Evolutionary conservation across 768 basidiomycete species (phyloP).

Genomic region (Agrocybe praecox): DNA sequence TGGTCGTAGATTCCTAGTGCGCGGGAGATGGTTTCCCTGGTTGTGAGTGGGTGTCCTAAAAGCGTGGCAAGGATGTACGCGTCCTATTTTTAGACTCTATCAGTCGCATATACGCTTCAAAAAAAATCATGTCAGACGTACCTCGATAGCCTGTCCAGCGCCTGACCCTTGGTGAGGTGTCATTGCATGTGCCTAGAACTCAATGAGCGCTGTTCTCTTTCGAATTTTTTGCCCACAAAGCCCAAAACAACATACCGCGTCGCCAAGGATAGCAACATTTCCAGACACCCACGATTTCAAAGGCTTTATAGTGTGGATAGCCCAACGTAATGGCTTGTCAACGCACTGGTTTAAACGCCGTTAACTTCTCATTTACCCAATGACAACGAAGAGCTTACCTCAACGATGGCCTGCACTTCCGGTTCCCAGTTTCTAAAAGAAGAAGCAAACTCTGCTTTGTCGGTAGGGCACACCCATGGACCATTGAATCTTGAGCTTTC

Average conservation of each 20-base stretch:
- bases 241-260: slow-evolving; percentile 43
- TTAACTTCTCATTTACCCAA: background rate
- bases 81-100: slow-evolving; percentile 39
- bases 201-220: slow-evolving; percentile 4
- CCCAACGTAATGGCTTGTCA: slow-evolving; percentile 59
- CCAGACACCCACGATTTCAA: slow-evolving; percentile 54
- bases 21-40: slow-evolving; percentile 37
- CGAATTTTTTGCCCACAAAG: no score
- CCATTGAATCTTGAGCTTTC: slow-evolving; percentile 51
- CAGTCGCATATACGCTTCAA: background rate
- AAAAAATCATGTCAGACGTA: slow-evolving; percentile 30
- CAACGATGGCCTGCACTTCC: slow-evolving; percentile 57
- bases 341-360: slow-evolving; percentile 42
- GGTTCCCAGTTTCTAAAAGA: slow-evolving; percentile 59
- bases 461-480: slow-evolving; percentile 51
- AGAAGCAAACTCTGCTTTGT: slow-evolving; percentile 44
- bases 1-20: slow-evolving; percentile 50
- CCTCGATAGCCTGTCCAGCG: slow-evolving; percentile 62
- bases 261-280: slow-evolving; percentile 48
- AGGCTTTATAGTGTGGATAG: slow-evolving; percentile 58
- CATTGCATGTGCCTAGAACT: slow-evolving; percentile 51
- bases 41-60: slow-evolving; percentile 45
- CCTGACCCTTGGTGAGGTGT: slow-evolving; percentile 58
- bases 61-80: slow-evolving; percentile 47
- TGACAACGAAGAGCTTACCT: slow-evolving; percentile 36